Conservation (phyloP, 208 protist genomes). For the Trypanosomatidae sp. region DNA sequence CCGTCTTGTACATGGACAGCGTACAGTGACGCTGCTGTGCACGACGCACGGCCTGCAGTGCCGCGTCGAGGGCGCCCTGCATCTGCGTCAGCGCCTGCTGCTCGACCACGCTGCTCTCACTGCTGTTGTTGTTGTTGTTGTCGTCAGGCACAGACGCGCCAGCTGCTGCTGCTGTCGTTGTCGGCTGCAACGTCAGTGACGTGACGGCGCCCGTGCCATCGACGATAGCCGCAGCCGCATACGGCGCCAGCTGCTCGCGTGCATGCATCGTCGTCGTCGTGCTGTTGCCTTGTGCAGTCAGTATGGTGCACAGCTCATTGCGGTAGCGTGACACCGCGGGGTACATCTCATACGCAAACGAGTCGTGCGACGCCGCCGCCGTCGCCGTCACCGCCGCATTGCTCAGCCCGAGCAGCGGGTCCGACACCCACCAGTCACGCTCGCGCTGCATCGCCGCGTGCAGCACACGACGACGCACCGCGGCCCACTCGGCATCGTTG, state of each 20-base stretch:
- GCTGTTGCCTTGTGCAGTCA: slow-evolving; percentile 30
- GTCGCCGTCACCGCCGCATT: slow-evolving; percentile 16
- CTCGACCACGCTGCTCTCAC: too few species aligned
- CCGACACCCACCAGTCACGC: slow-evolving; percentile 71
- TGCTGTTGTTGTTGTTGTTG: background rate
- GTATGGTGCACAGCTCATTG: slow-evolving; percentile 38
- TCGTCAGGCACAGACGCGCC: background rate
- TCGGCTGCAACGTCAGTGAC: slow-evolving; percentile 11
- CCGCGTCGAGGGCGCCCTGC: slow-evolving; percentile 35
- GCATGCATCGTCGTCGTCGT: too few species aligned
- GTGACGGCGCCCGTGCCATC: slow-evolving; percentile 59
- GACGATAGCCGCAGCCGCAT: slow-evolving; percentile 16
- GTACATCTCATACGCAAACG: slow-evolving; percentile 18
- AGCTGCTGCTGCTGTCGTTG: background rate
- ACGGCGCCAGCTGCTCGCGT: too few species aligned
- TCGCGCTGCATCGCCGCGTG: slow-evolving; percentile 32
- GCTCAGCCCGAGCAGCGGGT: slow-evolving; percentile 56
- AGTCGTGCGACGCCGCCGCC: slow-evolving; percentile 5
- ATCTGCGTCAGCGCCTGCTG: slow-evolving; percentile 4
- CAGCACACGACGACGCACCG: slow-evolving; percentile 43
- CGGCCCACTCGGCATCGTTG: slow-evolving; percentile 63
- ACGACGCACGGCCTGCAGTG: slow-evolving; percentile 25
- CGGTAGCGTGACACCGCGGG: slow-evolving; percentile 55
- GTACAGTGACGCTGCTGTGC: slow-evolving; percentile 66
- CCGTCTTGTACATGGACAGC: slow-evolving; percentile 39